phyloP scores from a whole-genome alignment of 371 early-diverging fungal species.

The Syncephalastrum sp. region DNA sequence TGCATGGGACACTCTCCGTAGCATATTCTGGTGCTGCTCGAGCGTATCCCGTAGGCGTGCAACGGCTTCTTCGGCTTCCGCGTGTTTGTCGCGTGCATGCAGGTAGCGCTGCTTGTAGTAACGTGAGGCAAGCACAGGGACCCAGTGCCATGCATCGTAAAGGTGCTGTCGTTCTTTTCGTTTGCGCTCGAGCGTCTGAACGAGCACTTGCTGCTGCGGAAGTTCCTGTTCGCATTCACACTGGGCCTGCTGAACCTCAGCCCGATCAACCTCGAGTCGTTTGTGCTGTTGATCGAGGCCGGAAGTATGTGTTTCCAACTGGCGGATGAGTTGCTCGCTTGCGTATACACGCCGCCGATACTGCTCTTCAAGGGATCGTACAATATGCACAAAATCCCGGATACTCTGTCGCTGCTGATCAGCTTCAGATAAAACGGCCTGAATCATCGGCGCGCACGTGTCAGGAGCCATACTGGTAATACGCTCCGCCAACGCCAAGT shows the following conservation, averaged over 20 bases:
- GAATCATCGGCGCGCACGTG: not conserved
- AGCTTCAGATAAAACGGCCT: slow-evolving; percentile 2
- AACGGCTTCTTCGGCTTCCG: slow-evolving; percentile 34
- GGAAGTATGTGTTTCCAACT: slow-evolving; percentile 3
- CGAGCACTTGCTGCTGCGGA: not conserved
- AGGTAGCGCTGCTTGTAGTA: slow-evolving; percentile 35
- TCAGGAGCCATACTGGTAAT: too few relatives aligned
- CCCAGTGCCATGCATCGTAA: slow-evolving; percentile 25
- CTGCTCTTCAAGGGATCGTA: slow-evolving; percentile 11
- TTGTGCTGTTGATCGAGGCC: slow-evolving; percentile 14
- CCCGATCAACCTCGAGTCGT: slow-evolving; percentile 15
- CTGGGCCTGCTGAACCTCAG: slow-evolving; percentile 16
- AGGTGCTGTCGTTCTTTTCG: slow-evolving; percentile 25
- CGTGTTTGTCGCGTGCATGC: slow-evolving; percentile 34
- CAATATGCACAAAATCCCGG: slow-evolving; percentile 6
- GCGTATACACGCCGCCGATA: slow-evolving; percentile 12
- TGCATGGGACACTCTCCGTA: slow-evolving; percentile 15
- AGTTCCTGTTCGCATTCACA: slow-evolving; percentile 13
- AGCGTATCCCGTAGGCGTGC: slow-evolving; percentile 29
- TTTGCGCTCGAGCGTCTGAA: slow-evolving; percentile 16
- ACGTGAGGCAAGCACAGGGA: slow-evolving; percentile 23
- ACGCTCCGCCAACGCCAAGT: too few relatives aligned
- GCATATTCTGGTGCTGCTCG: slow-evolving; percentile 21
- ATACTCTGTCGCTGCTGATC: slow-evolving; percentile 6
- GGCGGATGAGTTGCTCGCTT: slow-evolving; percentile 6